Evolutionary conservation across 2,329 filamentous ascomycete species (phyloP), one percentile per base, ranked within the genome.

Genomic region (Chrysosporium queenslandicum): DNA sequence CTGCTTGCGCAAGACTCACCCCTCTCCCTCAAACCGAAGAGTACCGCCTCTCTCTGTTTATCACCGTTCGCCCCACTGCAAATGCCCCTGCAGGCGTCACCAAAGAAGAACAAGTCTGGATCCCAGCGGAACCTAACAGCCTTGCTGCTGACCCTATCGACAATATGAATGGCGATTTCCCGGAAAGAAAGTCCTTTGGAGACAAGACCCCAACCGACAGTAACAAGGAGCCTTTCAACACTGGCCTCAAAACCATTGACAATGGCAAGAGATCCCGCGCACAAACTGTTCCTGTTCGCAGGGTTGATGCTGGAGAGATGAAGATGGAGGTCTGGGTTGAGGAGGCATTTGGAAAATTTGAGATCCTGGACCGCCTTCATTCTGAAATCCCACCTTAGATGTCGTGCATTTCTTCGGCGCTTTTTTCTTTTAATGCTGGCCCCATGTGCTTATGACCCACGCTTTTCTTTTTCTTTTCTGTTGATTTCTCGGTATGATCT

Each of bases 271-370:
- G n/a, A 54, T 77, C 75, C 21, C 77, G 78, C 7, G 71, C 73
- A 29, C 78, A 72, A 60, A 81, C 78, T 11, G 77, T 76, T 45
- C 79, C 83, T 1, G 72, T 87, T 41, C 73, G 83, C 57, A 74
- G 76, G 29, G 76, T 86, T 16, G 77, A 82, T 58, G 77, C 80
- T 2, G 83, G 82, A 3, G 80, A 83, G 54, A 78, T 86, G 63
- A 70, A 77, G 21, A 75, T 86, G 61, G 83, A 86, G 64, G 74
- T 82, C 53, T 86, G 82, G 82, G 76, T 86, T 52, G 83, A 87
- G 66, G 81, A 85, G 62, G 77, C 77, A 53, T 74, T 71, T 56
- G 72, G 73, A 50, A 81, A 81, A 62, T 72, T 73, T 53, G 60
- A 63, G 30, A 56, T 46, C 41, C 59, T 66, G 29, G 67, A 73